phyloP scores from a whole-genome alignment of 1,139 yeast genomes.

The Zygosaccharomyces sapae region DNA sequence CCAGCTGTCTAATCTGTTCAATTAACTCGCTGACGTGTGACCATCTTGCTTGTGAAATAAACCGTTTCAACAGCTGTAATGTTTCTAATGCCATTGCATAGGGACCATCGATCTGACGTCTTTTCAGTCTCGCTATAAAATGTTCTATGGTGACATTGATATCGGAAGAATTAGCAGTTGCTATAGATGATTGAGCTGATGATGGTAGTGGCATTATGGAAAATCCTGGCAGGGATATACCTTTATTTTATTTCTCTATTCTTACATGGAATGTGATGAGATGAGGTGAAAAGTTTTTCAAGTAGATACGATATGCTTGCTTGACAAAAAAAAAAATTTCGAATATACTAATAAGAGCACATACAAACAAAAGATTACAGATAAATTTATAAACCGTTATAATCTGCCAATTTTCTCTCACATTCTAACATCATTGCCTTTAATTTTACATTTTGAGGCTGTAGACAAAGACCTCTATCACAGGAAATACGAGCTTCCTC shows the following conservation, averaged over 20 bases:
- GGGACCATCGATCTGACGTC: slow-evolving; percentile 42
- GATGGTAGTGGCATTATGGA: slow-evolving; percentile 9
- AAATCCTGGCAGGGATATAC: neutral
- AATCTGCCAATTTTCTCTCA: slow-evolving; percentile 29
- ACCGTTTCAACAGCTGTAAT: slow-evolving; percentile 81
- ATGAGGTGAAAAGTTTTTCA: neutral
- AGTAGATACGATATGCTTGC: neutral
- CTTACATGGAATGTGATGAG: neutral
- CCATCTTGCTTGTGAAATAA: slow-evolving; percentile 90
- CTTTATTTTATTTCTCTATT: neutral
- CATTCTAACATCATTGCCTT: slow-evolving; percentile 31
- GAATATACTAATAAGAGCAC: neutral
- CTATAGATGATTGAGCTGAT: slow-evolving; percentile 8
- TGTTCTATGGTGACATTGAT: slow-evolving; percentile 39
- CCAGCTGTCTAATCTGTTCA: slow-evolving; percentile 61
- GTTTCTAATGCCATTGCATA: slow-evolving; percentile 80
- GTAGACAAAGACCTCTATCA: slow-evolving; percentile 70
- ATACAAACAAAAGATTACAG: neutral
- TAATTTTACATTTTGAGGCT: slow-evolving; percentile 50
- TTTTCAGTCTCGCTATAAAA: slow-evolving; percentile 38
- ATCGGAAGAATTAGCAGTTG: slow-evolving; percentile 17
- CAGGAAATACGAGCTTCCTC: slow-evolving; percentile 73
- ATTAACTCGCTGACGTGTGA: slow-evolving; percentile 68
- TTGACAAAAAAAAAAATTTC: neutral
- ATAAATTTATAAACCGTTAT: slow-evolving; percentile 23